Evolutionary conservation across 2,329 filamentous ascomycete species (phyloP).

Genomic region (Colletotrichum plurivorum): DNA sequence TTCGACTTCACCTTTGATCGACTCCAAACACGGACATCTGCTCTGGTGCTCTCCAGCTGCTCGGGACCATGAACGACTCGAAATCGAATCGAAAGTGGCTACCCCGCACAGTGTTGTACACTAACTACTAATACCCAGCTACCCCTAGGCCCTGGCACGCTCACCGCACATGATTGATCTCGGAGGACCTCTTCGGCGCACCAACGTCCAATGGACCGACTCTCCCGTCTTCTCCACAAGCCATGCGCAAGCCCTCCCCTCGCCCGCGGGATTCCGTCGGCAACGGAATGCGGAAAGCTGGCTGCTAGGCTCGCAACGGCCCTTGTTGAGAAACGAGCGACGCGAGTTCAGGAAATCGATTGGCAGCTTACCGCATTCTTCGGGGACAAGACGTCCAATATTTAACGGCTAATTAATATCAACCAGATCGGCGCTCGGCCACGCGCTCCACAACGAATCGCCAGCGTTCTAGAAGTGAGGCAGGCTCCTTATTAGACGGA

Average conservation of each 20-base stretch:
- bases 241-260: slow-evolving; percentile 8
- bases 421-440: slow-evolving; percentile 13
- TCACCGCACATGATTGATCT: not conserved
- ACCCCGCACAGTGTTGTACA: slow-evolving; percentile 16
- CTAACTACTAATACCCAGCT: not conserved
- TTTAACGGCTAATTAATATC: slow-evolving; percentile 7
- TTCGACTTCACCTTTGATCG: not conserved
- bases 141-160: not conserved
- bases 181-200: slow-evolving; percentile 7
- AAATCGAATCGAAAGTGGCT: slow-evolving; percentile 5
- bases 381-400: slow-evolving; percentile 4
- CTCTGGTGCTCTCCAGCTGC: not conserved
- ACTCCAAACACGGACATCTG: not conserved
- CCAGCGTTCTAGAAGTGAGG: slow-evolving; percentile 30
- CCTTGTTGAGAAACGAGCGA: slow-evolving; percentile 1
- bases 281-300: slow-evolving; percentile 16
- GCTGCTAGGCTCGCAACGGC: slow-evolving; percentile 1
- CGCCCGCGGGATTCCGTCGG: slow-evolving; percentile 21
- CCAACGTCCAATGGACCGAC: slow-evolving; percentile 23
- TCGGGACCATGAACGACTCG: not conserved
- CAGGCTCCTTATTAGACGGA: not conserved
- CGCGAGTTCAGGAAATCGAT: not conserved
- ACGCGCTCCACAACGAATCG: slow-evolving; percentile 26
- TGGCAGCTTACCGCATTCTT: not conserved
- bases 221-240: slow-evolving; percentile 18